Conservation (phyloP, 1,284 basidiomycete species). For the Marasmius oreades region DNA sequence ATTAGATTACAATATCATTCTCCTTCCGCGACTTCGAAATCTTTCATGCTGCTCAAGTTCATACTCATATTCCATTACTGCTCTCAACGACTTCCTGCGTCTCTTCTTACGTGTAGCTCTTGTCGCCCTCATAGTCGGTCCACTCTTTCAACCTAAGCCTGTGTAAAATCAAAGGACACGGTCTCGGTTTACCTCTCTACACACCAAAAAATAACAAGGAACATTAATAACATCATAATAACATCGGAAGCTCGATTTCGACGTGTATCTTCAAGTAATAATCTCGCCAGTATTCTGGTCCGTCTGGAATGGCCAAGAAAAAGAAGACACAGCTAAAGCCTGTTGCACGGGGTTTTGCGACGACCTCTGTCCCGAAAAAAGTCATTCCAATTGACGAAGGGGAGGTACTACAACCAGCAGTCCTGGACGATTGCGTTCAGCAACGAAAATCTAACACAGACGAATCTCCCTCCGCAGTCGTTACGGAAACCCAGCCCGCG, state of each 20-base stretch:
- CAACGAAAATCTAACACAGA: slow-evolving; percentile 10
- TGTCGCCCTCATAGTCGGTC: background rate
- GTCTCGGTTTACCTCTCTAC: background rate
- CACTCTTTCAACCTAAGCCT: background rate
- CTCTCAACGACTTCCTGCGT: background rate
- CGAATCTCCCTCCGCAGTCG: slow-evolving; percentile 12
- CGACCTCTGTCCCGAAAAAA: slow-evolving; percentile 88
- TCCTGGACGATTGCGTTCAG: background rate
- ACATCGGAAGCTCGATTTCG: background rate
- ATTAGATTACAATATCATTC: background rate
- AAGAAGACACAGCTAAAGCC: slow-evolving; percentile 83
- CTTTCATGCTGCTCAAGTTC: background rate
- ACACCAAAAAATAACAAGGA: background rate
- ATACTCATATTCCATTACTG: background rate
- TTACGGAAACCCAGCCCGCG: slow-evolving; percentile 7
- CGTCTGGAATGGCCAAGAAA: slow-evolving; percentile 74
- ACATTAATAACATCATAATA: background rate
- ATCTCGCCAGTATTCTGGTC: slow-evolving; percentile 15
- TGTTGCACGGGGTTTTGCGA: slow-evolving; percentile 76
- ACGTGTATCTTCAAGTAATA: background rate
- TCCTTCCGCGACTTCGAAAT: background rate
- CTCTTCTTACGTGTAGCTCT: background rate
- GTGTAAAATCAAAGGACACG: background rate
- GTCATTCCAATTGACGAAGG: slow-evolving; percentile 29
- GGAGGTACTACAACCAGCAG: slow-evolving; percentile 15